Percentiles rank a stretch among this genome's conserved stretches.
phyloP scores from a whole-genome alignment of 164 flowering plant genomes.

The Liquidambar formosana region DNA sequence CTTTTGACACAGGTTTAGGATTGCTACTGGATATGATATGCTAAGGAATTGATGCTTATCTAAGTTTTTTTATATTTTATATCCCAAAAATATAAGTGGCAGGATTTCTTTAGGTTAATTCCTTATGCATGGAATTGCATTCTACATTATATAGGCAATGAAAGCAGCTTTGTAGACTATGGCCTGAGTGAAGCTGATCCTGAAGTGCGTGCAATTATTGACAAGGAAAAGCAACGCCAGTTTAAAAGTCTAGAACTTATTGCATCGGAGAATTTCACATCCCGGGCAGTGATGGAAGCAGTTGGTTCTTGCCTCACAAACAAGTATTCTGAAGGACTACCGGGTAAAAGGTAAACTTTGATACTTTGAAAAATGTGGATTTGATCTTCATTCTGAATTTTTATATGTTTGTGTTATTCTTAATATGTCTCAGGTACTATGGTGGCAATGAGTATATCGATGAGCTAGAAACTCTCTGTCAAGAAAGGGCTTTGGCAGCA shows the following conservation, averaged over 20 bases:
- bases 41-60: background rate
- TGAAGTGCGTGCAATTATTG: slow-evolving; percentile 65
- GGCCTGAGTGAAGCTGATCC: slow-evolving; percentile 70
- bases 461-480: slow-evolving; percentile 86
- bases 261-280: slow-evolving; percentile 97
- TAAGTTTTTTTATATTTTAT: background rate
- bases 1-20: background rate
- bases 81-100: background rate
- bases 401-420: background rate
- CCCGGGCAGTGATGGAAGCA: slow-evolving; percentile 95
- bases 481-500: slow-evolving; percentile 82
- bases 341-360: slow-evolving; percentile 80
- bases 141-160: slow-evolving; percentile 33
- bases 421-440: slow-evolving; percentile 58
- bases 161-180: slow-evolving; percentile 50
- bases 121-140: slow-evolving; percentile 4
- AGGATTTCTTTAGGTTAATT: background rate
- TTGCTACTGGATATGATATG: background rate
- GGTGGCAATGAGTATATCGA: slow-evolving; percentile 97
- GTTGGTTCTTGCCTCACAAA: slow-evolving; percentile 96
- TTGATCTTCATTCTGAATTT: slow-evolving; percentile 1
- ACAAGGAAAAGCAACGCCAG: slow-evolving; percentile 81
- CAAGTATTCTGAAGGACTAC: slow-evolving; percentile 95
- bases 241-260: slow-evolving; percentile 83
- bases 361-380: background rate